Evolutionary conservation across 306 rosid species (phyloP), one percentile per base, ranked within the genome.

Genomic region (Pyrus bretschneideri): DNA sequence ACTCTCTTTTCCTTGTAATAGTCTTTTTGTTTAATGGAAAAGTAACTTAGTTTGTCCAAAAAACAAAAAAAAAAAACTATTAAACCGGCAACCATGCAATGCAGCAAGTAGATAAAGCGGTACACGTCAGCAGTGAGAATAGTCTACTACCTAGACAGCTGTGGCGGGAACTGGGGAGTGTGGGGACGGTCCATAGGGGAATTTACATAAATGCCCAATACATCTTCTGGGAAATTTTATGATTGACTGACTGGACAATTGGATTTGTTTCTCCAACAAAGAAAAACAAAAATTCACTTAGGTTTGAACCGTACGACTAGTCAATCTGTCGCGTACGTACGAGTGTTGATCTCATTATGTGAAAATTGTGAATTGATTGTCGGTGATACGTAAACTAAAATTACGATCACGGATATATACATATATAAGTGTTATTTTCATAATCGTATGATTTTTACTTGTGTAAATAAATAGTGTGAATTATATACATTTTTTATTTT

Each of bases 171-270:
- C 29, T 6, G 14, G 60, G 61, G 29, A 52, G 60, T 35, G 40
- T 6, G 14, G 60, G 61, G 29, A 52, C 68, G 13, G 10, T 17
- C 29, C 11, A 9, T 25, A 9, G 9, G 7, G 17, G 6, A 65
- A 22, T 65, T 79, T 79, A 79, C 82, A 4, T 1, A 79, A 72
- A 23, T 52, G 12, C 78, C 61, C 82, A 3, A 1, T 11, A 2
- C 49, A 11, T 27, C 0, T 35, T 66, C 49, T 21, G 15, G 29
- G 49, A 66, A 66, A 33, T 66, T 35, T 35, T 66, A 17, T 21
- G 70, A 19, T 19, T 35, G 51, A 65, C 17, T 10, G 27, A 65
- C 49, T 35, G 70, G 40, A 10, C 0, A 5, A 2, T 15, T 15
- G 8, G 3, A 17, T 31, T 63, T 17, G 9, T 15, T 63, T 21